A percentile compares a stretch with the other conserved stretches of the same genome.
Conservation (phyloP, 495 filamentous ascomycete species). For the Stereocaulon alpinum region DNA sequence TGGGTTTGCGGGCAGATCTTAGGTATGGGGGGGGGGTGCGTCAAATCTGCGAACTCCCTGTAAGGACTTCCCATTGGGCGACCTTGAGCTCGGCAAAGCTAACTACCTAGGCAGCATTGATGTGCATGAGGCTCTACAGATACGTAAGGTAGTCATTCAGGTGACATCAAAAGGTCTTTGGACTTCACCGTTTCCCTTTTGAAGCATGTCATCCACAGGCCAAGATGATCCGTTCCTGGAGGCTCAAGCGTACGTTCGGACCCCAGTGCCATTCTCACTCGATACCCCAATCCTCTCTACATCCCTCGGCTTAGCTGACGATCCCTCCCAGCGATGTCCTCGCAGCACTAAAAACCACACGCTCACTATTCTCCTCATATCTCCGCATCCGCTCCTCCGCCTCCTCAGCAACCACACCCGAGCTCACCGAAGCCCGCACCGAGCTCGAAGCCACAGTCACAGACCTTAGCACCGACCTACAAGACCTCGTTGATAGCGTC, state of each 20-base stretch:
- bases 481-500: constrained; percentile 81
- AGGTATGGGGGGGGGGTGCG: no score
- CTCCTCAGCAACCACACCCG: constrained; percentile 60
- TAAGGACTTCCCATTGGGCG: no score
- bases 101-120: neutral
- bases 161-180: neutral
- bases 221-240: constrained; percentile 86
- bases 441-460: constrained; percentile 73
- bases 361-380: constrained; percentile 86
- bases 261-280: constrained; percentile 5
- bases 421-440: constrained; percentile 69
- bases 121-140: neutral
- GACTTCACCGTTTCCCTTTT: neutral
- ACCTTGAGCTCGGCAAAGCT: neutral
- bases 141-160: neutral
- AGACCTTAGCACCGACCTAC: constrained; percentile 73
- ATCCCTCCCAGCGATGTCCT: constrained; percentile 64
- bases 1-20: neutral
- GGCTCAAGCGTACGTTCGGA: constrained; percentile 62
- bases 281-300: neutral
- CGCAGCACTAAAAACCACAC: constrained; percentile 62
- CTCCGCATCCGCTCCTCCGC: constrained; percentile 86
- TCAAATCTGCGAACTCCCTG: neutral
- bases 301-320: constrained; percentile 1
- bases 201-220: constrained; percentile 53